These are phyloP conservation scores for Alternaria sp. DNA, from an alignment of 2,329 filamentous ascomycete genomes.

Conservation along the genomic window DNA sequence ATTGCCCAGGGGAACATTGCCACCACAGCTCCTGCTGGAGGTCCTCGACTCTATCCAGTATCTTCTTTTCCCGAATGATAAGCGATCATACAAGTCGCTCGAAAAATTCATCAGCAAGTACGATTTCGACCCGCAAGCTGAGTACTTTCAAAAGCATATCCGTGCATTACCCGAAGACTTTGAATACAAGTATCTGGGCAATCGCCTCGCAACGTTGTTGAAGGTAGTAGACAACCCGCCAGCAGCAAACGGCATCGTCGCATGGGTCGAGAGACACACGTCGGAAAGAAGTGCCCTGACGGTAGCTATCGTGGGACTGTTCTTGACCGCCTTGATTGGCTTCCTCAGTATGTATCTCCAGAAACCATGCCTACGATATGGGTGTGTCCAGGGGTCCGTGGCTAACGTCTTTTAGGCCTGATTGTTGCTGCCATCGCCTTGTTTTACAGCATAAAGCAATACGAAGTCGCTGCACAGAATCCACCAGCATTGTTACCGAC, in stretches of 20 bases:
- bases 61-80: not conserved
- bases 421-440: not conserved
- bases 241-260: not conserved
- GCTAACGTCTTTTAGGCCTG: not conserved
- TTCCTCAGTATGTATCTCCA: not conserved
- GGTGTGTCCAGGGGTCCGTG: too few relatives aligned
- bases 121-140: not conserved
- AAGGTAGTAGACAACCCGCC: not conserved
- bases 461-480: not conserved
- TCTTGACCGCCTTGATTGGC: not conserved
- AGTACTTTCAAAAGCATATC: not conserved
- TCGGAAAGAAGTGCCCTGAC: not conserved
- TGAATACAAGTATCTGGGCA: not conserved
- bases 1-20: not conserved
- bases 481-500: too few relatives aligned
- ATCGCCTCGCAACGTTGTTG: not conserved
- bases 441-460: not conserved
- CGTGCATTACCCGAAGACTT: not conserved
- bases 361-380: too few relatives aligned
- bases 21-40: not conserved
- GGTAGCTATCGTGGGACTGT: not conserved
- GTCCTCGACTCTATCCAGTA: not conserved
- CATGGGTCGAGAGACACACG: not conserved
- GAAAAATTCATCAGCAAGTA: accelerated
- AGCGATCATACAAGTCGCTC: not conserved